Base-by-base conservation (phyloP, 257 asterid species). In the Solanum habrochaites region DNA sequence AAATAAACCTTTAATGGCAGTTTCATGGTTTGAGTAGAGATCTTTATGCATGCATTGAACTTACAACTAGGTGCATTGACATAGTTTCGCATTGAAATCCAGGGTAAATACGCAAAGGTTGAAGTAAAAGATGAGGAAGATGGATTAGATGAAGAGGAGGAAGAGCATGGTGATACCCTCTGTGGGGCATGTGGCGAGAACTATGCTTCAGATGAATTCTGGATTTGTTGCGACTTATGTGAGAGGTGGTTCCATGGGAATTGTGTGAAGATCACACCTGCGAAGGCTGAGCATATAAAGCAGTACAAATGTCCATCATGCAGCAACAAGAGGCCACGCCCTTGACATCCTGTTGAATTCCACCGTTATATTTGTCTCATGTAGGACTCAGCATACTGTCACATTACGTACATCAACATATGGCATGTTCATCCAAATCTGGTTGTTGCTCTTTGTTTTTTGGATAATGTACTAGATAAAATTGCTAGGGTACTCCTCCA, bases 201-300 rank as follows among this genome's bases (percentile, higher is more conserved):
- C 87, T 93, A 94, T 49, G 92, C 93, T 6, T 70, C 93, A 4
- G 96, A 95, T 82, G 96, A 92, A 67, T 95, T 94, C 88, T 93
- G 98, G 98, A 95, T 95, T 87, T 93, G 94, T 83, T 95, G 95
- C 49, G 98, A 95, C 88, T 62, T 91, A 58, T 95, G 98, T 35
- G 96, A 94, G 90, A 93, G 89, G 89, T 95, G 98, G 98, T 95
- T 94, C 93, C 98, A 95, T 85, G 98, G 98, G 12, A 93, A 93
- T 89, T 94, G 98, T 10, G 98, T 94, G 78, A 95, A 93, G 92
- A 92, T 95, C 85, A 95, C 98, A 62, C 98, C 96, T 25, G 98
- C 96, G 4, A 92, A 91, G 89, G 98, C 98, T 11, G 95, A 96
- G 89, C 94, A 94, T 89, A 94, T 96, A 92, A 92, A 96, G 93